Evolutionary conservation across 2,329 filamentous ascomycete species (phyloP).

Genomic region (Arthroderma uncinatum): DNA sequence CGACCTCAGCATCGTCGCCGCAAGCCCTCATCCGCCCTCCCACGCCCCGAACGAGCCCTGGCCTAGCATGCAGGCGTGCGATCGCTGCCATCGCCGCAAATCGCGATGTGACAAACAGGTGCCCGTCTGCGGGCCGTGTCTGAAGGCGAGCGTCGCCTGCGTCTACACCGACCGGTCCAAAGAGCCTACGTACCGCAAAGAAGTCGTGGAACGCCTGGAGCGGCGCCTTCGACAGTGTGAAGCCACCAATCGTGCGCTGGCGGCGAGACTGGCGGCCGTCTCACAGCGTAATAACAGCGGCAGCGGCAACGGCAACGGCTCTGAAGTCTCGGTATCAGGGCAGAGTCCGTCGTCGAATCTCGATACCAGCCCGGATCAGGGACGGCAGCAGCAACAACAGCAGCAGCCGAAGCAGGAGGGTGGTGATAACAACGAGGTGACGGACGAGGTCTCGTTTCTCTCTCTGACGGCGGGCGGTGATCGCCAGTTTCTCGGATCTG

Average conservation of each 20-base stretch:
- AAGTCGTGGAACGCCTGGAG: conserved; percentile 29
- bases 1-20: background rate
- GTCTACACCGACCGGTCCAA: conserved; percentile 15
- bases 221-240: conserved; percentile 20
- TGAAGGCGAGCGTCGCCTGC: conserved; percentile 26
- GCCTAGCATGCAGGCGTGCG: conserved; percentile 24
- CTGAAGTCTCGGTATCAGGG: background rate
- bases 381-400: background rate
- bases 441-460: conserved; percentile 36
- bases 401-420: conserved; percentile 5
- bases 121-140: conserved; percentile 29
- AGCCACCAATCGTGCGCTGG: conserved; percentile 13
- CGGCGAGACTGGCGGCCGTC: conserved; percentile 10
- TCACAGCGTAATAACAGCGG: background rate
- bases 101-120: conserved; percentile 33
- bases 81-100: conserved; percentile 35
- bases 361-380: background rate
- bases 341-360: background rate
- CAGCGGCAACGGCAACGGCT: background rate
- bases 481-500: conserved; percentile 32
- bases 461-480: conserved; percentile 35
- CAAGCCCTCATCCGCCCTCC: background rate
- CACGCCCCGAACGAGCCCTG: background rate
- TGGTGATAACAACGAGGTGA: conserved; percentile 23
- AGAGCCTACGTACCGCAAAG: conserved; percentile 24